Evolutionary conservation across 179 eudicot species (phyloP).

Genomic region (Carnegiea gigantea): DNA sequence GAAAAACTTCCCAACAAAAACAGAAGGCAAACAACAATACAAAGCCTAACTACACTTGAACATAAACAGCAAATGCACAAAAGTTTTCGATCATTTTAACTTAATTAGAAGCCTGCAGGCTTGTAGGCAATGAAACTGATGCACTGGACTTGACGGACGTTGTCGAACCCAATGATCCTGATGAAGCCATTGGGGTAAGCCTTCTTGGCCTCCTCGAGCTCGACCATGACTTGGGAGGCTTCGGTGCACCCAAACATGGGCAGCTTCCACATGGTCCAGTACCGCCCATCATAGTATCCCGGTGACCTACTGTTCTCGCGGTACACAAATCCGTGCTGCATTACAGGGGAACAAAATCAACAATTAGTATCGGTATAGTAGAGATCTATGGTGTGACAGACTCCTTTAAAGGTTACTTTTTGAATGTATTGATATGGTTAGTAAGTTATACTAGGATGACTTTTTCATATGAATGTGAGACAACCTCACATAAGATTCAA

Average conservation of each 20-base stretch:
- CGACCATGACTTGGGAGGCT: not conserved
- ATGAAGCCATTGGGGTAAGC: conserved; percentile 6
- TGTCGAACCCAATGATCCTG: conserved; percentile 9
- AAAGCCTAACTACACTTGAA: conserved; percentile 5
- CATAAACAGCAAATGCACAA: not conserved
- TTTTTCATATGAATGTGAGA: too few species aligned
- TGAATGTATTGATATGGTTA: too few species aligned
- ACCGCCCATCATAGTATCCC: conserved; percentile 1
- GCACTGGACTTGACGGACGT: conserved; percentile 1
- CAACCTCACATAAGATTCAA: too few species aligned
- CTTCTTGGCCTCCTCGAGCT: conserved; percentile 12
- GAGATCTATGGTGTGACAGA: too few species aligned
- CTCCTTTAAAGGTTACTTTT: too few species aligned
- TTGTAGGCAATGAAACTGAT: conserved; percentile 21
- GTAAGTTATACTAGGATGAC: too few species aligned
- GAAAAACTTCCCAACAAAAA: not conserved
- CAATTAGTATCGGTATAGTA: not conserved
- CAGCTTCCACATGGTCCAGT: conserved; percentile 13
- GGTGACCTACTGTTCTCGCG: not conserved
- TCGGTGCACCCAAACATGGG: conserved; percentile 10
- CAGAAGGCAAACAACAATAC: not conserved
- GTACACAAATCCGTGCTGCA: conserved; percentile 1
- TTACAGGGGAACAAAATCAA: not conserved
- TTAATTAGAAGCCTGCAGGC: conserved; percentile 5
- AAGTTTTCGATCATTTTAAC: too few species aligned